Conservation (phyloP, 495 filamentous ascomycete species). For the Physcia stellaris region DNA sequence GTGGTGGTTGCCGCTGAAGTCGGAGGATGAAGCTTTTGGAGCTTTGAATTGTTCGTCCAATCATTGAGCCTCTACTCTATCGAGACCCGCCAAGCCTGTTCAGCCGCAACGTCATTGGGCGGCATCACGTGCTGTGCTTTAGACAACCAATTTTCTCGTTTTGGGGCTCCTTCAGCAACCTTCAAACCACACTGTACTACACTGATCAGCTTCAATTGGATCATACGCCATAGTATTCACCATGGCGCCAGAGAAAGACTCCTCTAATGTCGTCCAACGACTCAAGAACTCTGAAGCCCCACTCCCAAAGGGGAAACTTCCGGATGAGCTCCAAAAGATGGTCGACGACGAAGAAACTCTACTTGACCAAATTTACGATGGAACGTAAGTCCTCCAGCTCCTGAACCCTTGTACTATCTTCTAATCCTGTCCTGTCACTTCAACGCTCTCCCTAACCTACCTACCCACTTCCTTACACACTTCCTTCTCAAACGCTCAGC, state of each 20-base stretch:
- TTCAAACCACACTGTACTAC: background rate
- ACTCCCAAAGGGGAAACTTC: slow-evolving; percentile 43
- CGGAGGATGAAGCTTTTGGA: too few species aligned
- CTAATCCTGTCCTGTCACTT: slow-evolving; percentile 6
- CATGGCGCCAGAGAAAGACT: slow-evolving; percentile 9
- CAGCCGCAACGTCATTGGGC: too few species aligned
- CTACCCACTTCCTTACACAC: background rate
- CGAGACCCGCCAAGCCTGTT: too few species aligned
- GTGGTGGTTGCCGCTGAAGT: too few species aligned
- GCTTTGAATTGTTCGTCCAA: too few species aligned
- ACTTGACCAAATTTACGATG: slow-evolving; percentile 62
- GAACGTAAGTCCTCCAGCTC: slow-evolving; percentile 53
- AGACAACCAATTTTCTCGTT: too few species aligned
- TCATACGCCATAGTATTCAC: too few species aligned
- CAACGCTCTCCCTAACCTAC: too few species aligned
- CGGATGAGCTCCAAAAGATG: slow-evolving; percentile 54
- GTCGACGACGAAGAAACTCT: slow-evolving; percentile 67
- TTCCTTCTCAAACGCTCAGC: slow-evolving; percentile 7
- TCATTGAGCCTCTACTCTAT: too few species aligned
- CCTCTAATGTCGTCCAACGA: slow-evolving; percentile 3
- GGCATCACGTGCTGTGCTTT: too few species aligned
- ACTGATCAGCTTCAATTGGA: background rate
- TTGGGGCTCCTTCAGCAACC: too few species aligned
- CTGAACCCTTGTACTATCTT: background rate
- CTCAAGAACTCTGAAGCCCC: slow-evolving; percentile 3